Base-by-base conservation (phyloP, 2,329 filamentous ascomycete genomes). In the Phyllosticta capitalensis region DNA sequence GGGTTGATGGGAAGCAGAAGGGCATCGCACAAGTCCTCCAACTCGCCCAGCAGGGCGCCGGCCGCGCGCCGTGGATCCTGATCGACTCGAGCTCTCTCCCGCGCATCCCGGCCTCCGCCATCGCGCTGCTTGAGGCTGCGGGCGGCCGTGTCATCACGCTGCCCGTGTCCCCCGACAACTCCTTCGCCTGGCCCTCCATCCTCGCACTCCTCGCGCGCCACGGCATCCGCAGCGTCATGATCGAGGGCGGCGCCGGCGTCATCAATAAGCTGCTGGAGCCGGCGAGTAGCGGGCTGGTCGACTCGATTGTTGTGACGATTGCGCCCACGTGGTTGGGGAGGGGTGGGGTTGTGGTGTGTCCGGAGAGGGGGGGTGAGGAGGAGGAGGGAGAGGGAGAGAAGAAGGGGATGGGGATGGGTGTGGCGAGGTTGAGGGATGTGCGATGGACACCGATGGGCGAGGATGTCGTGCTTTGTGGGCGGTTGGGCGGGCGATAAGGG, bases 241-340 rank as follows among this genome's bases (percentile, higher is more conserved):
- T 97, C 54, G 92, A 97, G 72, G 92, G 92, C 0, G 92, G 92
- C 10, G 92, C 83, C 0, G 78, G 79, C 10, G 84, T 96, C 33
- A 90, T 97, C 69, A 95, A 94, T 69, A 83, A 87, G 45, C 74
- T 97, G 19, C 78, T 97, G n/a, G 78, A 81, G 48, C 78, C 82
- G 2, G 75, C 76, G 26, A 83, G 85, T 66, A 77, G 83, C 17
- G 66, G 71, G n/a, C 75, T 91, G 9, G 78, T 95, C 50, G 82
- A 90, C 68, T 87, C 87, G 1, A 85, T 96, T 54, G 88, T 97
- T 66, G 80, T 96, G 61, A 96, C 92, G 0, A 85, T 96, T 67
- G 91, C 92, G 2, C 92, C 92, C 9, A 90, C 85, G 0, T 97
- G 90, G 83, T 79, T 97, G n/a, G 92, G 92, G 1, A 79, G 82